Conservation (phyloP, 805 yeast species). For the Danielozyma ontarioensis region DNA sequence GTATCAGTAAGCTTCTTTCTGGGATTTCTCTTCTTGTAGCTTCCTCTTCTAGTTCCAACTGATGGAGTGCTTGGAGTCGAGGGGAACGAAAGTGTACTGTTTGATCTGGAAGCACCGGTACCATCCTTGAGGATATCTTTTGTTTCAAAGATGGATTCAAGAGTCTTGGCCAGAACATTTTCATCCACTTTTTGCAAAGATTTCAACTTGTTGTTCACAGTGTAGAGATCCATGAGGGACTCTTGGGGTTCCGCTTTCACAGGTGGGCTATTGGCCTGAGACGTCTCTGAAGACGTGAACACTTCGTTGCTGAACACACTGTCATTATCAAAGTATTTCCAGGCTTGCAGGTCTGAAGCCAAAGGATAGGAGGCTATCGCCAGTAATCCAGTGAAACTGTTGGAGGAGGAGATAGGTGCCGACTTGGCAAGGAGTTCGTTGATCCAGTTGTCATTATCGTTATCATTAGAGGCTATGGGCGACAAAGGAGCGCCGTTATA, state of each 20-base stretch:
- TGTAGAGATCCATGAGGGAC: conserved; percentile 3
- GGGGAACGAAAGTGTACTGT: conserved; percentile 3
- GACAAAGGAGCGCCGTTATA: conserved; percentile 9
- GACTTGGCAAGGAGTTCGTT: conserved; percentile 12
- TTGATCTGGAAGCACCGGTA: conserved; percentile 2
- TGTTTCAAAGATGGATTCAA: conserved; percentile 25
- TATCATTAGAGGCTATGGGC: conserved; percentile 2
- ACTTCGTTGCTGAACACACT: conserved; percentile 6
- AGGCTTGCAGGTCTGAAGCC: conserved; percentile 1
- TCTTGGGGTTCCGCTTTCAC: conserved; percentile 2
- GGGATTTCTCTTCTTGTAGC: conserved; percentile 37
- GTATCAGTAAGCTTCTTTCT: conserved; percentile 51
- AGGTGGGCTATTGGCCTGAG: conserved; percentile 2
- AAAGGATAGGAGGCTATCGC: background rate
- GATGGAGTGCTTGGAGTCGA: conserved; percentile 1
- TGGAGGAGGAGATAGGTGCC: conserved; percentile 15
- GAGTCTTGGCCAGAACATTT: conserved; percentile 15
- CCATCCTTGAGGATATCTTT: conserved; percentile 19
- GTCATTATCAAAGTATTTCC: conserved; percentile 4
- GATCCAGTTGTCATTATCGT: conserved; percentile 15
- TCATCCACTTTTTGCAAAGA: conserved; percentile 11
- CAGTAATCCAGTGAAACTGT: conserved; percentile 5
- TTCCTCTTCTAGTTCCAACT: conserved; percentile 1
- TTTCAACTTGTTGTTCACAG: conserved; percentile 12
- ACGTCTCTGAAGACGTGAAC: conserved; percentile 8